Base-by-base conservation (phyloP, 129 eudicot species). In the Escallonia herrerae region DNA sequence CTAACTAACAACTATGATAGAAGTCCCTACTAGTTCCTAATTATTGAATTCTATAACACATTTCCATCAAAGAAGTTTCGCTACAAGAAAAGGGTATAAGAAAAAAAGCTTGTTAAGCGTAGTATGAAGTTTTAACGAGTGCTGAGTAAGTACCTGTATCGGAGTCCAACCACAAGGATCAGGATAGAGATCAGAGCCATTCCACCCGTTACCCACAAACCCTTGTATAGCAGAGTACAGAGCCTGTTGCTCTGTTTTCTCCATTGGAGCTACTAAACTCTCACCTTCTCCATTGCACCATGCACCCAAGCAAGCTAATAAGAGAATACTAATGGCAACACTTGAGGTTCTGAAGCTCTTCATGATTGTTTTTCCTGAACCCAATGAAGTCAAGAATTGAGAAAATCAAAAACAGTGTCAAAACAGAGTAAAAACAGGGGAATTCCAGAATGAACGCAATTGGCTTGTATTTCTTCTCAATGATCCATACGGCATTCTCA, bases 81-180 rank as follows among this genome's bases (percentile, higher is more conserved):
- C 33, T 22, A 22, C 33, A 22, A 22, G 33, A 22, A 22, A 22
- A 22, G 33, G 33, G 33, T 22, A 22, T 22, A 22, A 22, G 33
- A 22, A 22, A 22, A 22, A 22, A 22, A 22, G 33, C 33, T 22
- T 22, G 33, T 22, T 22, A 22, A 22, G 33, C 33, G 1, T 22
- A 22, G 33, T 22, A 1, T 22, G 33, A 22, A 22, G 33, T 22
- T 22, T 22, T 22, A 22, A 22, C 33, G 33, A 22, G 33, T 22
- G 33, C 33, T 22, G 33, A 60, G 12, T n/a, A 60, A 2, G 33
- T 55, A 86, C 96, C 96, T 86, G 90, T 41, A 90, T 90, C 0
- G 97, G 97, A 43, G 97, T 86, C 97, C 97, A 90, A 60, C 97
- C 97, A 85, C 97, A 90, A 60, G 97, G 97, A 76, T 90, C 95